These are phyloP conservation scores for Tulasnella sp. DNA, from an alignment of 768 basidiomycete genomes.

Conservation along the genomic window DNA sequence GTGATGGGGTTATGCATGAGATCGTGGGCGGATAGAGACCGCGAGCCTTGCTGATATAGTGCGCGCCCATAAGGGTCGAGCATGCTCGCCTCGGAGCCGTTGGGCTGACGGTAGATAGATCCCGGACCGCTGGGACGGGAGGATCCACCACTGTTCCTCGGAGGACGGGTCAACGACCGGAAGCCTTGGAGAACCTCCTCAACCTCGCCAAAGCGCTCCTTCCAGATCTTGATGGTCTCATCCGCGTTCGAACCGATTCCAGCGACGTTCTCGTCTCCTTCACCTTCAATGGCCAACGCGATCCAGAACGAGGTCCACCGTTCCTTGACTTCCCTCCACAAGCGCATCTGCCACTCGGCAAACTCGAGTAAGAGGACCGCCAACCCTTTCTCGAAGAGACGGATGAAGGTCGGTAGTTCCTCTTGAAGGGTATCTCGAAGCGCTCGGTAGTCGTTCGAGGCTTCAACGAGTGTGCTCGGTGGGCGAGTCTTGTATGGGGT, in stretches of 20 bases:
- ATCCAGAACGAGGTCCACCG: constrained; percentile 80
- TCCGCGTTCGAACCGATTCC: constrained; percentile 25
- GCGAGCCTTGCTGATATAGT: not conserved
- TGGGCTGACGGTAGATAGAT: constrained; percentile 8
- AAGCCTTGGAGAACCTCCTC: constrained; percentile 36
- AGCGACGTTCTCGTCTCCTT: constrained; percentile 22
- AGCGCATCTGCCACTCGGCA: constrained; percentile 6
- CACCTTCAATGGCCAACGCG: constrained; percentile 58
- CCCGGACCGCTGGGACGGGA: constrained; percentile 19
- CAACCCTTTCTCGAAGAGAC: constrained; percentile 33
- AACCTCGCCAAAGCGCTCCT: constrained; percentile 54
- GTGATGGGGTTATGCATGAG: not conserved
- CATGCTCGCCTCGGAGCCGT: constrained; percentile 2
- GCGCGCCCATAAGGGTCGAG: not conserved
- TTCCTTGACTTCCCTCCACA: constrained; percentile 37
- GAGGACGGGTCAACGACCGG: constrained; percentile 19
- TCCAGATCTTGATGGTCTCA: constrained; percentile 67
- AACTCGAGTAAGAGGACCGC: constrained; percentile 6
- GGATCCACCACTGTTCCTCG: constrained; percentile 12
- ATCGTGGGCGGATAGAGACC: not conserved
- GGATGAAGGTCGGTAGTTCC: constrained; percentile 58
- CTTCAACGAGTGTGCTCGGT: constrained; percentile 52
- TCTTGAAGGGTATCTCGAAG: constrained; percentile 57
- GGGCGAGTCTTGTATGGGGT: constrained; percentile 60
- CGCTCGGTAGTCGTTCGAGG: constrained; percentile 66